These are phyloP conservation scores for Lactarius deliciosus DNA, from an alignment of 768 basidiomycete genomes.

Conservation along the genomic window DNA sequence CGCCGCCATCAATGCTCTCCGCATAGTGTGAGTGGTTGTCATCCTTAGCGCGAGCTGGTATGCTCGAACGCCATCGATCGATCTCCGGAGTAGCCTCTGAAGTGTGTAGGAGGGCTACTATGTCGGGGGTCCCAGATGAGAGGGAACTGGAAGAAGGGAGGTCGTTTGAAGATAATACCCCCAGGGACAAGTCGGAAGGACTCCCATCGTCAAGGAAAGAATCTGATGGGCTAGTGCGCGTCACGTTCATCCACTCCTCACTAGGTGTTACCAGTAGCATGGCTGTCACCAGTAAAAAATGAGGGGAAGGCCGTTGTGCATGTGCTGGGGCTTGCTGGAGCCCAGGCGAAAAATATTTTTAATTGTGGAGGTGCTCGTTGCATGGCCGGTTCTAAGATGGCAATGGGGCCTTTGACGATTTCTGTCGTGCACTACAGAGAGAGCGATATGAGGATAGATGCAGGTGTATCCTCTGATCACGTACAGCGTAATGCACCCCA, in stretches of 20 bases:
- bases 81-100: slow-evolving; percentile 19
- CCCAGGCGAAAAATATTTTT: slow-evolving; percentile 58
- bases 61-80: slow-evolving; percentile 19
- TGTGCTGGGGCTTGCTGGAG: slow-evolving; percentile 48
- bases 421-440: slow-evolving; percentile 58
- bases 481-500: slow-evolving; percentile 44
- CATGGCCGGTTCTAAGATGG: slow-evolving; percentile 55
- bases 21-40: slow-evolving; percentile 4
- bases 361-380: slow-evolving; percentile 52
- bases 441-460: slow-evolving; percentile 1
- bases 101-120: background rate
- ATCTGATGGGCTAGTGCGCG: slow-evolving; percentile 14
- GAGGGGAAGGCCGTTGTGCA: slow-evolving; percentile 63
- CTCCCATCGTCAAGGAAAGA: background rate
- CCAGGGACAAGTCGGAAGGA: background rate
- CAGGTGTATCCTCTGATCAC: slow-evolving; percentile 24
- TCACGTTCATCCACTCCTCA: slow-evolving; percentile 49
- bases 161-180: background rate
- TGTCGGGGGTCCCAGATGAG: background rate
- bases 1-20: background rate
- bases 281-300: slow-evolving; percentile 65
- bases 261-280: slow-evolving; percentile 66
- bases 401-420: slow-evolving; percentile 61
- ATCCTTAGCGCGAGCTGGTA: background rate
- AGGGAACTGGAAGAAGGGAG: background rate